A percentile compares a stretch with the other conserved stretches of the same genome.
phyloP scores from a whole-genome alignment of 495 filamentous ascomycete species.

The Cetradonia linearis region DNA sequence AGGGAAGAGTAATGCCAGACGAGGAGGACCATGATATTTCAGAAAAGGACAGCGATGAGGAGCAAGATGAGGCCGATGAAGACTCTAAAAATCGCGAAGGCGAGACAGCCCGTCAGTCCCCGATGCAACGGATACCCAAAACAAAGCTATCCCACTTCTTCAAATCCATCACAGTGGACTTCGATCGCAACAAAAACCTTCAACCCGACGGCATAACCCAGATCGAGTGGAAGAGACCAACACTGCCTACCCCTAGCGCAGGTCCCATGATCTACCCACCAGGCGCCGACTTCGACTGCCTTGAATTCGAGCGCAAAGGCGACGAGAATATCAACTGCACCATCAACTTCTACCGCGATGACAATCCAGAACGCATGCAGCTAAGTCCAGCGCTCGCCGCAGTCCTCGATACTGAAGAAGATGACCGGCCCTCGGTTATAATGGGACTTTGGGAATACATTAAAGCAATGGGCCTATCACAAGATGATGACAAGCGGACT shows the following conservation, averaged over 20 bases:
- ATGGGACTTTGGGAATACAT: constrained; percentile 95
- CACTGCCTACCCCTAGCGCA: constrained; percentile 40
- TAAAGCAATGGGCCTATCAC: constrained; percentile 71
- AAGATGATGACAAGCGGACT: constrained; percentile 84
- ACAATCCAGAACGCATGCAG: constrained; percentile 72
- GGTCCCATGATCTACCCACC: constrained; percentile 28
- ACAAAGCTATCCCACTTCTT: constrained; percentile 89
- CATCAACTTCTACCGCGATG: constrained; percentile 77
- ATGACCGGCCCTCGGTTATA: constrained; percentile 73
- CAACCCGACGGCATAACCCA: constrained; percentile 47
- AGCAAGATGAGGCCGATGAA: constrained; percentile 35
- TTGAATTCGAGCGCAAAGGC: constrained; percentile 82
- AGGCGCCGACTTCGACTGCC: constrained; percentile 71
- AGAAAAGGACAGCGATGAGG: constrained; percentile 49
- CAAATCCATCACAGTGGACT: constrained; percentile 80
- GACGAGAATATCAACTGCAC: constrained; percentile 90
- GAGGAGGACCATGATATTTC: constrained; percentile 44
- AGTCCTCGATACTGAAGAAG: constrained; percentile 76
- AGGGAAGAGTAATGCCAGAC: constrained; percentile 78
- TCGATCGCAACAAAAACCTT: constrained; percentile 53
- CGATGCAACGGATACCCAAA: constrained; percentile 31
- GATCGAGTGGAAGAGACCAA: constrained; percentile 65
- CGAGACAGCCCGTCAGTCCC: constrained; percentile 27
- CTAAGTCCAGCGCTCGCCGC: constrained; percentile 71
- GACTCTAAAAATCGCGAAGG: constrained; percentile 54